Conservation (phyloP, 2,329 filamentous ascomycete genomes). For the Pestalotiopsis sp. region DNA sequence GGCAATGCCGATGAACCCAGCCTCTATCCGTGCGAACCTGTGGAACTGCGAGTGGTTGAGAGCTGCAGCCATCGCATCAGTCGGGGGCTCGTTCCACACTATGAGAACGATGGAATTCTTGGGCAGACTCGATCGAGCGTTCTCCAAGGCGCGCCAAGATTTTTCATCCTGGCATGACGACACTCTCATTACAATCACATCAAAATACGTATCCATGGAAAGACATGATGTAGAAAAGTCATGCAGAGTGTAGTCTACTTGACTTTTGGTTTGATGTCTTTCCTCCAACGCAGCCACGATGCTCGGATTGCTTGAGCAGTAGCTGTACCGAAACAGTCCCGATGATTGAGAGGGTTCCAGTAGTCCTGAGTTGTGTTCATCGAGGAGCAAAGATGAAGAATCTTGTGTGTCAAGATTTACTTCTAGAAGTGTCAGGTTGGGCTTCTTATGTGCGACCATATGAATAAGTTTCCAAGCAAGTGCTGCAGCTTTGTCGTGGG, state of each 20-base stretch:
- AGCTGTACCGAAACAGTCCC: background rate
- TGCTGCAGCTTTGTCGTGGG: background rate
- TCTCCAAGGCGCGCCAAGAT: background rate
- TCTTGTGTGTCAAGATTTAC: conserved; percentile 27
- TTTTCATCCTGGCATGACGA: background rate
- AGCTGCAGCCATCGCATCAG: background rate
- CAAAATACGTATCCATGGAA: background rate
- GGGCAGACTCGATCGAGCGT: background rate
- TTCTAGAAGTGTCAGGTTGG: conserved; percentile 35
- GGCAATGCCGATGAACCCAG: conserved; percentile 19
- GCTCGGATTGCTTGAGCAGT: background rate
- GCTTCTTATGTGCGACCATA: conserved; percentile 37
- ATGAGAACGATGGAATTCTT: background rate
- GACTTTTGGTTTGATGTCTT: background rate
- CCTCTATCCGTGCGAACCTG: background rate
- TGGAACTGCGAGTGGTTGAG: background rate
- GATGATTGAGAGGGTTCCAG: background rate
- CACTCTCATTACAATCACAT: background rate
- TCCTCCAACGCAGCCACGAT: background rate
- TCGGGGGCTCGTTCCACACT: background rate
- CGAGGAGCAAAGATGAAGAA: conserved; percentile 19
- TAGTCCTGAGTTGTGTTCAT: background rate
- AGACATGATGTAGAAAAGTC: background rate
- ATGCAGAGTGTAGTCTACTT: background rate
- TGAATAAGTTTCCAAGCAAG: conserved; percentile 28